A percentile compares a stretch with the other conserved stretches of the same genome.
Evolutionary conservation across 805 yeast species (phyloP).

Genomic region (Ogataea henricii): DNA sequence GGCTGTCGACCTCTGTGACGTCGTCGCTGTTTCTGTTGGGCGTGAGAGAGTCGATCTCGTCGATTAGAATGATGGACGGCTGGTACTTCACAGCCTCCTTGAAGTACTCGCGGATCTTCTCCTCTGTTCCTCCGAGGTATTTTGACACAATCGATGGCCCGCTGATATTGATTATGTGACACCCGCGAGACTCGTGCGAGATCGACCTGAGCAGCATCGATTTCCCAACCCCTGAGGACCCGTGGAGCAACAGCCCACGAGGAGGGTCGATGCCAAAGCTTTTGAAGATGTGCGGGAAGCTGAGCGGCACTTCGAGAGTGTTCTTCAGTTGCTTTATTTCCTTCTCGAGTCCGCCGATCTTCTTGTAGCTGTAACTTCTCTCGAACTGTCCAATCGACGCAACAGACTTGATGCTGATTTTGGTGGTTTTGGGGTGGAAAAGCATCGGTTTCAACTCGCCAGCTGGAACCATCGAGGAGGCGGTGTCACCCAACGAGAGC

Average conservation of each 20-base stretch:
- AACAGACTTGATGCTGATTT: slow-evolving; percentile 36
- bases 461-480: not conserved
- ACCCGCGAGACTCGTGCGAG: slow-evolving; percentile 67
- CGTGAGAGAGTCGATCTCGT: slow-evolving; percentile 90
- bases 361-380: slow-evolving; percentile 40
- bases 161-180: slow-evolving; percentile 82
- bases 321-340: slow-evolving; percentile 64
- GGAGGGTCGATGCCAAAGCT: slow-evolving; percentile 92
- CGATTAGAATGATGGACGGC: slow-evolving; percentile 86
- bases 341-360: slow-evolving; percentile 74
- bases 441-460: slow-evolving; percentile 23
- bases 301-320: slow-evolving; percentile 78
- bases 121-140: slow-evolving; percentile 93
- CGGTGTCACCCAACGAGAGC: not conserved
- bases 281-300: slow-evolving; percentile 71
- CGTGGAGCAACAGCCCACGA: slow-evolving; percentile 89
- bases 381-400: slow-evolving; percentile 42
- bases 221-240: slow-evolving; percentile 98
- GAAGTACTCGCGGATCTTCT: slow-evolving; percentile 76
- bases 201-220: slow-evolving; percentile 84
- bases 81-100: slow-evolving; percentile 83
- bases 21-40: slow-evolving; percentile 86
- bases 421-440: slow-evolving; percentile 29
- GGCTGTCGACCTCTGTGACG: slow-evolving; percentile 83
- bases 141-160: slow-evolving; percentile 93